Percentiles rank a stretch among this genome's conserved stretches.
phyloP scores from a whole-genome alignment of 371 early-diverging fungal genomes.

The Mortierella sp. region DNA sequence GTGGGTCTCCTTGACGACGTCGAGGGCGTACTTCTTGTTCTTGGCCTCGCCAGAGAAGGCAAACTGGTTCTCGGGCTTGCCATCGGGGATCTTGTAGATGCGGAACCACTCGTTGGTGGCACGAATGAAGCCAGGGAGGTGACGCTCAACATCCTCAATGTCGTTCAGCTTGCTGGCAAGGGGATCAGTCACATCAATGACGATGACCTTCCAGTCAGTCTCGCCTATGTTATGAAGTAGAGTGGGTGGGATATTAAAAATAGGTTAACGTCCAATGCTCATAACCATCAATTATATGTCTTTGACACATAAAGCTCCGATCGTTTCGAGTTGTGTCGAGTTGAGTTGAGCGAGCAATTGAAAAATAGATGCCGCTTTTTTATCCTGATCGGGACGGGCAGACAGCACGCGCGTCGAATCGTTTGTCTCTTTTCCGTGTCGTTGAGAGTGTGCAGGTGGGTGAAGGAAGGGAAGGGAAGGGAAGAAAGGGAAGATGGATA shows the following conservation, averaged over 20 bases:
- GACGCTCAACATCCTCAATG: constrained; percentile 96
- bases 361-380: not conserved
- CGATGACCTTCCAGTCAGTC: constrained; percentile 99
- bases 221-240: constrained; percentile 73
- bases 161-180: constrained; percentile 94
- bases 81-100: constrained; percentile 99
- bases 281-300: constrained; percentile 12
- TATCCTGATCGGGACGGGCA: not conserved
- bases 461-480: not conserved
- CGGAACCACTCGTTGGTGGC: constrained; percentile 99
- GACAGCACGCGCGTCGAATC: not conserved
- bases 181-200: constrained; percentile 96
- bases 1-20: constrained; percentile 93
- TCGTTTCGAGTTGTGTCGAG: not conserved
- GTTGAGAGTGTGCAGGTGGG: not conserved
- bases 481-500: not conserved
- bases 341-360: not conserved
- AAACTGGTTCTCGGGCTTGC: constrained; percentile 98
- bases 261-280: constrained; percentile 8
- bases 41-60: constrained; percentile 95
- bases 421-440: not conserved
- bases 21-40: constrained; percentile 91
- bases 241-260: not conserved
- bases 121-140: constrained; percentile 95
- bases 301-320: constrained; percentile 12